These are phyloP conservation scores for Cytospora paraplurivora DNA, from an alignment of 2,329 filamentous ascomycete genomes.

Conservation along the genomic window DNA sequence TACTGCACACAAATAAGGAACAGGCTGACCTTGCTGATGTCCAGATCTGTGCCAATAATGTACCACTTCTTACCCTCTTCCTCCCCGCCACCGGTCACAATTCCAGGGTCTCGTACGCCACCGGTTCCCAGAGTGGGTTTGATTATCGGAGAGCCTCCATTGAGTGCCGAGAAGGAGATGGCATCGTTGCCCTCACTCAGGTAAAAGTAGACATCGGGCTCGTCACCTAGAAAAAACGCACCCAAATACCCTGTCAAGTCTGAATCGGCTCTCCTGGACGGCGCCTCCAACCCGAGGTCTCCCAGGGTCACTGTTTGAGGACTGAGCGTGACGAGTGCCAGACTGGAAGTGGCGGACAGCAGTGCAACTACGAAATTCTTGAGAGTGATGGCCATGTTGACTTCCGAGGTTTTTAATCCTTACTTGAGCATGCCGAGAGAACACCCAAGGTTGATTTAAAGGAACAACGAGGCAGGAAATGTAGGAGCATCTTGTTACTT, in stretches of 20 bases:
- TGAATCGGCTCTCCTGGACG: conserved; percentile 39
- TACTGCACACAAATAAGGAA: neutral
- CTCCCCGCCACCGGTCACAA: conserved; percentile 49
- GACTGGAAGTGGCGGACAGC: conserved; percentile 16
- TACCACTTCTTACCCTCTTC: conserved; percentile 56
- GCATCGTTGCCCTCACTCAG: conserved; percentile 55
- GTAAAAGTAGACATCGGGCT: conserved; percentile 57
- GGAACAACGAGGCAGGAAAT: neutral
- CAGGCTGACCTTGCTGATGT: conserved; percentile 48
- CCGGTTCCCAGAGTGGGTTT: conserved; percentile 52
- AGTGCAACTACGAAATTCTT: conserved; percentile 2
- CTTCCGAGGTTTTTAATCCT: neutral
- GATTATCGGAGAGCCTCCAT: conserved; percentile 50
- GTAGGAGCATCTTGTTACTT: neutral
- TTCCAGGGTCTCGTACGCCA: conserved; percentile 55
- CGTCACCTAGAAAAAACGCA: conserved; percentile 56
- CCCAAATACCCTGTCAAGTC: conserved; percentile 54
- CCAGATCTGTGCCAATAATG: conserved; percentile 56
- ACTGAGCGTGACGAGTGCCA: conserved; percentile 7
- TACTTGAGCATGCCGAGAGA: neutral
- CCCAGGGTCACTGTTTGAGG: conserved; percentile 10
- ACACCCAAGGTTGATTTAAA: neutral
- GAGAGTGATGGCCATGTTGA: conserved; percentile 8
- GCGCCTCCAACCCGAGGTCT: conserved; percentile 33
- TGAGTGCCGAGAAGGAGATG: conserved; percentile 50